Evolutionary conservation across 2,329 filamentous ascomycete genomes (phyloP).

Genomic region (Penicillium fuscoglaucum): DNA sequence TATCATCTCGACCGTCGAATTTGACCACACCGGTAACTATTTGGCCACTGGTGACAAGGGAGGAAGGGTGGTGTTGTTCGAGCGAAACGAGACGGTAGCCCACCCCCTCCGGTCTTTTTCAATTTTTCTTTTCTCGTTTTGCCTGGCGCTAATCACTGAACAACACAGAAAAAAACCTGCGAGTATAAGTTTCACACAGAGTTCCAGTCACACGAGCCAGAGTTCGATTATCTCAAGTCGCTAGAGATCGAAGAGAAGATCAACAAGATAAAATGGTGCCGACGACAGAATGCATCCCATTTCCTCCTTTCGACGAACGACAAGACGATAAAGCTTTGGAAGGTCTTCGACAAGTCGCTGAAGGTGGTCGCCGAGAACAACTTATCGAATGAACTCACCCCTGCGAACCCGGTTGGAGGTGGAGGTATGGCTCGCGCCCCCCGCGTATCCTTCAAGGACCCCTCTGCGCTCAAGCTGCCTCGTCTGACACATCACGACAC

Average conservation of each 20-base stretch:
- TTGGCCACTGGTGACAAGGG: constrained; percentile 55
- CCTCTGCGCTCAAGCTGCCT: constrained; percentile 85
- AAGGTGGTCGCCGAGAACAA: constrained; percentile 99
- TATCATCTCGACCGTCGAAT: constrained; percentile 55
- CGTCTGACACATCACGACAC: constrained; percentile 98
- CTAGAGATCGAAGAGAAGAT: constrained; percentile 99
- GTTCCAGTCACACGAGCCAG: constrained; percentile 98
- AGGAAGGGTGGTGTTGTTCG: constrained; percentile 53
- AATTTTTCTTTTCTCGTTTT: background rate
- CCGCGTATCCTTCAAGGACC: constrained; percentile 73
- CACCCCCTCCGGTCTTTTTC: constrained; percentile 4
- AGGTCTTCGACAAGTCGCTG: constrained; percentile 98
- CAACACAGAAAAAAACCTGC: constrained; percentile 91
- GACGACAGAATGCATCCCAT: constrained; percentile 95
- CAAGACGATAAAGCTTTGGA: constrained; percentile 99
- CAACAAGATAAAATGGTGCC: constrained; percentile 99
- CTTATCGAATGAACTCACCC: constrained; percentile 88
- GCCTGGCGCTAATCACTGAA: constrained; percentile 34
- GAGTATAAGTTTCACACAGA: constrained; percentile 99
- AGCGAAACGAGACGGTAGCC: constrained; percentile 84
- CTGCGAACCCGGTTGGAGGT: constrained; percentile 67
- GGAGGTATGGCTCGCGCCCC: constrained; percentile 75
- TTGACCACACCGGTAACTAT: constrained; percentile 55
- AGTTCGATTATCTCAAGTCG: constrained; percentile 99
- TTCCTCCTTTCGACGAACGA: constrained; percentile 98